Percentiles rank a stretch among this genome's conserved stretches.
phyloP scores from a whole-genome alignment of 176 grass and related monocot species.

The Carex scoparia region DNA sequence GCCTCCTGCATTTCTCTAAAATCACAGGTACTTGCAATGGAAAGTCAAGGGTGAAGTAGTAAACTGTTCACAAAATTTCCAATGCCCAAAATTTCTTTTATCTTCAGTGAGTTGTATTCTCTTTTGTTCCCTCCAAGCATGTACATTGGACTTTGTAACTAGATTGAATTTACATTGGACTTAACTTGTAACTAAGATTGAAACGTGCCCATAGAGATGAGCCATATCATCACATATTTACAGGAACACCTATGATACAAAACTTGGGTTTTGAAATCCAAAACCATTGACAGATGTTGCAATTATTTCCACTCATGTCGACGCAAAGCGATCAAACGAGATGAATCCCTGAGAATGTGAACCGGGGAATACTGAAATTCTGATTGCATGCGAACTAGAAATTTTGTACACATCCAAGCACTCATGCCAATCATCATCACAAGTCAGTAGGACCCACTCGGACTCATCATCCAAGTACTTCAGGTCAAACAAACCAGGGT shows the following conservation, averaged over 20 bases:
- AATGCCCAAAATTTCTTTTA: conserved; percentile 13
- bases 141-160: background rate
- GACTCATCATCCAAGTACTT: conserved; percentile 98
- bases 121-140: background rate
- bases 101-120: background rate
- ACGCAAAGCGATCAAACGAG: conserved; percentile 29
- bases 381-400: conserved; percentile 59
- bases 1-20: background rate
- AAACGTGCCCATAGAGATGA: background rate
- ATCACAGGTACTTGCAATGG: background rate
- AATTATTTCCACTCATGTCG: conserved; percentile 30
- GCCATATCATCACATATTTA: conserved; percentile 7
- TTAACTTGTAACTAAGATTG: background rate
- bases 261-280: background rate
- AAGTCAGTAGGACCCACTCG: conserved; percentile 92
- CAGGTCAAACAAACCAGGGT: conserved; percentile 37
- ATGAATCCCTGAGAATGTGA: conserved; percentile 15
- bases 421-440: conserved; percentile 82
- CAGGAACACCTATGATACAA: conserved; percentile 1
- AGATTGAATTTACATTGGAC: conserved; percentile 3
- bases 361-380: conserved; percentile 49
- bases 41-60: background rate
- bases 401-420: conserved; percentile 80
- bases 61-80: conserved; percentile 1
- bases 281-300: conserved; percentile 5